These are phyloP conservation scores for Rhizopogon salebrosus DNA, from an alignment of 768 basidiomycete species.

Conservation along the genomic window DNA sequence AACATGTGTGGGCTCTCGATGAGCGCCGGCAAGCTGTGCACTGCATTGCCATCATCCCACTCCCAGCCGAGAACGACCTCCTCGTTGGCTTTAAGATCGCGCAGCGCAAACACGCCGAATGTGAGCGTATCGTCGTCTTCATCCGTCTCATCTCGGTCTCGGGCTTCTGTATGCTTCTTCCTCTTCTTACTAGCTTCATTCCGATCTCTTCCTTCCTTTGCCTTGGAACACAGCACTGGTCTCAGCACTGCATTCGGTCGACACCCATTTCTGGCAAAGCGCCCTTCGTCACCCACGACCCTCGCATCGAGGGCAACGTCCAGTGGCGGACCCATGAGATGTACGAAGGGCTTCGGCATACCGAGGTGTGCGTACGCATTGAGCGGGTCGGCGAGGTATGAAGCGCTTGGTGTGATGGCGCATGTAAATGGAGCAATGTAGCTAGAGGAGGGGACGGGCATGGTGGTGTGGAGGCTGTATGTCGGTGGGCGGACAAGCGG, in stretches of 20 bases:
- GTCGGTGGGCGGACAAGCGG: conserved; percentile 47
- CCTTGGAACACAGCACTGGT: conserved; percentile 34
- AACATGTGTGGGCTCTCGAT: conserved; percentile 53
- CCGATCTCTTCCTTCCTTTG: conserved; percentile 7
- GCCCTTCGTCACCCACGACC: conserved; percentile 58
- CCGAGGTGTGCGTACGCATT: conserved; percentile 85
- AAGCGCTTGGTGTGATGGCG: conserved; percentile 57
- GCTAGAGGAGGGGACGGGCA: conserved; percentile 45
- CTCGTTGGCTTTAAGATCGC: conserved; percentile 71
- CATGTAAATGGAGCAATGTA: conserved; percentile 63
- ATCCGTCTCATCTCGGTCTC: conserved; percentile 15
- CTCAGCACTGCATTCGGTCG: conserved; percentile 43
- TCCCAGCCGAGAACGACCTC: conserved; percentile 93
- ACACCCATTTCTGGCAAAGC: conserved; percentile 55
- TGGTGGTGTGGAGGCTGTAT: conserved; percentile 62
- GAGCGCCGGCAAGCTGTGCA: conserved; percentile 72
- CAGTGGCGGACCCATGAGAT: conserved; percentile 71
- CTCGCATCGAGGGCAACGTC: conserved; percentile 78
- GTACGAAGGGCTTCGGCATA: conserved; percentile 80
- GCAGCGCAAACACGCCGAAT: conserved; percentile 78
- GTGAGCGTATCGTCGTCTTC: conserved; percentile 37
- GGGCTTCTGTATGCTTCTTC: conserved; percentile 16
- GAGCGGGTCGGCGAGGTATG: conserved; percentile 73
- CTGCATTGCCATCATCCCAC: conserved; percentile 90
- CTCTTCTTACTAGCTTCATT: conserved; percentile 5